phyloP scores from a whole-genome alignment of 495 filamentous ascomycete genomes.

The Astrothelium macrocarpum region DNA sequence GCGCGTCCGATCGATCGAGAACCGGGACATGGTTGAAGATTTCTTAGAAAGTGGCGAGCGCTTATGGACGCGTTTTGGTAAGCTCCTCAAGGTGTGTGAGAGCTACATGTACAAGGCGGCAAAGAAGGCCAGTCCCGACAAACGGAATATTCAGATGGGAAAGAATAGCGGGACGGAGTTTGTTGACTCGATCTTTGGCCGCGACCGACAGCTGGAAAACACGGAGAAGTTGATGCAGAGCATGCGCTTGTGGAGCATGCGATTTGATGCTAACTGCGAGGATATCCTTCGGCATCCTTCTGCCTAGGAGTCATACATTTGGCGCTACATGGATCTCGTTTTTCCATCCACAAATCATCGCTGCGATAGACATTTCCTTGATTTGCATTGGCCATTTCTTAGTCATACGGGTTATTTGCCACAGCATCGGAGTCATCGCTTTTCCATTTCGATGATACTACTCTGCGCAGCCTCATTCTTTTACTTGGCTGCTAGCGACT shows the following conservation, averaged over 20 bases:
- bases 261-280: constrained; percentile 95
- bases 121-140: constrained; percentile 50
- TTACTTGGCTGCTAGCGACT: not conserved
- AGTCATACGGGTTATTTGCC: constrained; percentile 1
- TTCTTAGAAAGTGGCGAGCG: constrained; percentile 88
- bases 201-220: constrained; percentile 79
- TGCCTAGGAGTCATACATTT: constrained; percentile 20
- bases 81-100: constrained; percentile 82
- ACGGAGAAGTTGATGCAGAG: constrained; percentile 94
- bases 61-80: constrained; percentile 75
- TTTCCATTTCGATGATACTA: not conserved
- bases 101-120: constrained; percentile 82
- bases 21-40: constrained; percentile 74
- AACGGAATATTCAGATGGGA: constrained; percentile 64
- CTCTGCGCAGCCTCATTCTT: not conserved
- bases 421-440: not conserved
- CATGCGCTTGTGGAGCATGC: constrained; percentile 86
- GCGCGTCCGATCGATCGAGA: constrained; percentile 60
- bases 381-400: not conserved
- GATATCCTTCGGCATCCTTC: constrained; percentile 57
- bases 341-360: not conserved
- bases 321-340: not conserved
- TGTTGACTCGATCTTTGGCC: constrained; percentile 91
- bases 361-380: not conserved
- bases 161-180: constrained; percentile 93